Base-by-base conservation (phyloP, 2,329 filamentous ascomycete species). In the Cordyceps cateniannulata region DNA sequence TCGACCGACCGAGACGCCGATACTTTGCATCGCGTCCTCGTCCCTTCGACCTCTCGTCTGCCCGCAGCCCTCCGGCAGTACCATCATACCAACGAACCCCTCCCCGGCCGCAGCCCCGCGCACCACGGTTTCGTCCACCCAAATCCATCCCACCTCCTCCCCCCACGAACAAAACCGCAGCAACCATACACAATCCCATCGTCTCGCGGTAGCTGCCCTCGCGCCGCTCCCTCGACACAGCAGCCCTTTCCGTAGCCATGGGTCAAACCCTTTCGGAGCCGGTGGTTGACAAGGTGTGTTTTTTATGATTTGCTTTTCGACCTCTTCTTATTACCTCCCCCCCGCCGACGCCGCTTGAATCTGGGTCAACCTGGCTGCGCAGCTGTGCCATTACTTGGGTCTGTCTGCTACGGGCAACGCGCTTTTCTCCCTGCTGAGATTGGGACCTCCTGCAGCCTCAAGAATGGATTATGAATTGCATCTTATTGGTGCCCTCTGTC, bases 191-290 rank as follows among this genome's bases (percentile, higher is more conserved):
- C 45, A 60, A 61, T 53, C 35, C 38, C 60, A 57, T 51, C 45
- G 25, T 57, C 22, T 61, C 53, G 40, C 47, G 61, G 55, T 62
- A 62, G 61, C 61, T 62, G 57, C 61, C 52, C 52, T 54, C 48
- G 57, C 57, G 56, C 57, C 52, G 57, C 57, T 62, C 38, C 61
- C 61, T 35, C 50, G 44, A 60, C 20, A 54, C 38, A 47, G 45
- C 48, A 52, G 9, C 24, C 45, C 63, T 63, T 63, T 67, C 59
- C 64, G 61, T 59, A 71, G 66, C 66, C 79, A 99, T 99, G 95
- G 95, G 95, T 85, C 95, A 99, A 84, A 99, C 95, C 77, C 88
- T 99, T 74, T 98, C 93, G 72, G 95, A 99, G 83, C 95, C 95
- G 72, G 93, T 99, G 72, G 90, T 96, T 76, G 95, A 98, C 75